Base-by-base conservation (phyloP, 768 basidiomycete species). In the Porphyrellus cyaneotinctus region DNA sequence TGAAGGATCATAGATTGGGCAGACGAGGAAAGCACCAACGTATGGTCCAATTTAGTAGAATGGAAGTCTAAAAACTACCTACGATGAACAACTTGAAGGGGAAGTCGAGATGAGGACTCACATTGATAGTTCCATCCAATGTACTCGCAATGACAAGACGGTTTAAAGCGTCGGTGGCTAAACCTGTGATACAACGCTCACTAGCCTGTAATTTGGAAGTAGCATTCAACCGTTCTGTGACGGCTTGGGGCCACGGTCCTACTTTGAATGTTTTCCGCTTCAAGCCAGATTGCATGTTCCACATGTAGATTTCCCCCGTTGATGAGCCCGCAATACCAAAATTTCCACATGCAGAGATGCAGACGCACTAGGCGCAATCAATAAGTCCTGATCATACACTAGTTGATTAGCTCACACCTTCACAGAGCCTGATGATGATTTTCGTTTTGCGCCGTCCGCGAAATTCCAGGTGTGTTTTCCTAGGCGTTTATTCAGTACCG, bases 211-310 rank as follows among this genome's bases (percentile, higher is more conserved):
- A 67, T 66, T 78, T 78, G 28, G 65, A 69, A 18, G 64, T 60
- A 41, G 63, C 67, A 61, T 74, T 72, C 47, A 77, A 70, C 9
- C 79, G 74, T 47, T 71, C 74, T 8, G 71, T 59, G 9, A 78
- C 77, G 55, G 81, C 82, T 20, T 77, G 68, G 22, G 87, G 87
- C 62, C 78, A 81, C 20, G 78, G 68, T 0, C 86, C 87, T 22
- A 95, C 63, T 54, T 77, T 73, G 66, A 90, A 97, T 2, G 79
- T 76, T 70, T 88, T 90, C 41, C 95, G 78, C 60, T 81, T 80
- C 52, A 94, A 79, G 2, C 97, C 97, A 4, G 90, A 93, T 69
- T 99, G 95, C 84, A 99, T 84, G 66, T 97, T 99, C 88, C 92
- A 98, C 86, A 95, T 86, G 52, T 83, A 70, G 35, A 98, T 87